Evolutionary conservation across 495 filamentous ascomycete genomes (phyloP).

Genomic region (Penicillium subrubescens): DNA sequence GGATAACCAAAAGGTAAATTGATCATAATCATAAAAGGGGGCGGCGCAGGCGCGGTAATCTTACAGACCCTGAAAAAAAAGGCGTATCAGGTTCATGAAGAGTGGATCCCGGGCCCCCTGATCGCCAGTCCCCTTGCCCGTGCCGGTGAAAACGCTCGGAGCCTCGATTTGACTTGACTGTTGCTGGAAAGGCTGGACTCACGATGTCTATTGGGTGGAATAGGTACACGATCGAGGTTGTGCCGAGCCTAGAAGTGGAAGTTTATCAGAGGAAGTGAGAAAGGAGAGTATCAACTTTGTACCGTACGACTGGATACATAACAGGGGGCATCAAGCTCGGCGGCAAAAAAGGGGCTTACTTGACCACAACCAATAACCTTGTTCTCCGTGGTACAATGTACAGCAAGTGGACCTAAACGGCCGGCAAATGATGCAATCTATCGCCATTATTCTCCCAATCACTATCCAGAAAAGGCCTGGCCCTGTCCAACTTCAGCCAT

Average conservation of each 20-base stretch:
- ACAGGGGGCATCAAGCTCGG: not conserved
- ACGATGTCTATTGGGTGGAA: not conserved
- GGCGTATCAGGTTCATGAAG: conserved; percentile 11
- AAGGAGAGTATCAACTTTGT: not conserved
- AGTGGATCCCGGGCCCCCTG: conserved; percentile 21
- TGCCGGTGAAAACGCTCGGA: not conserved
- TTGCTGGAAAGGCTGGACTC: not conserved
- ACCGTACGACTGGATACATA: not conserved
- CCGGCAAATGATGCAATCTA: conserved; percentile 17
- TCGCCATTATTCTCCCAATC: conserved; percentile 14
- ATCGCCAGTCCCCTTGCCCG: conserved; percentile 15
- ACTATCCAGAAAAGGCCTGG: not conserved
- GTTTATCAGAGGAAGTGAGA: not conserved
- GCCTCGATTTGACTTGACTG: not conserved
- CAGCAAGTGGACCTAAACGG: not conserved
- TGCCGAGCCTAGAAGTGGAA: not conserved
- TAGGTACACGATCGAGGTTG: not conserved
- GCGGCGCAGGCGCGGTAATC: conserved; percentile 7
- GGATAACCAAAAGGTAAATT: not conserved
- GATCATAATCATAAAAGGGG: not conserved
- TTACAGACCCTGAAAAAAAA: conserved; percentile 28
- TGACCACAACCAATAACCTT: conserved; percentile 1
- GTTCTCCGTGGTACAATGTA: not conserved
- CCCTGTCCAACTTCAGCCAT: not conserved
- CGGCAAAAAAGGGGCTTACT: not conserved